Base-by-base conservation (phyloP, 1,284 basidiomycete species). In the Cutaneotrichosporon cyanovorans region DNA sequence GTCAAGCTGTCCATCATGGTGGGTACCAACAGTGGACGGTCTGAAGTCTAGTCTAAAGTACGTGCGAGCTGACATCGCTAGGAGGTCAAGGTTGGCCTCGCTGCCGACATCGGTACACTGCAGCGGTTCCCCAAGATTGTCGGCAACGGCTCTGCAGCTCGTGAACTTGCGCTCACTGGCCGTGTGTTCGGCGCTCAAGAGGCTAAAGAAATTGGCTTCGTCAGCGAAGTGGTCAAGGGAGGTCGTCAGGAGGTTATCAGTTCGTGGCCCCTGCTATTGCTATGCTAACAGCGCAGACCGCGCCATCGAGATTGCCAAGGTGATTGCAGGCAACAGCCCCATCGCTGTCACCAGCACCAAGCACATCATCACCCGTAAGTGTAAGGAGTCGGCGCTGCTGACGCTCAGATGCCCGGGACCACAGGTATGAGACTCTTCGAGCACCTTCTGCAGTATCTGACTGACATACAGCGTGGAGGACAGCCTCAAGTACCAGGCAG, bases 1-100 rank as follows among this genome's bases (percentile, higher is more conserved):
- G 69, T 80, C 0, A 61, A 64, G 2, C 88, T 95, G 62, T 78
- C 80, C 15, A 86, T 95, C 72, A 87, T 89, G 73, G 86, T 83
- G 39, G 37, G 71, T 54, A 28, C 33, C 46, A 38, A 34, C 41
- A 11, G 38, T 22, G 4, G 38, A 23, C 45, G 45, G 18, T 19
- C 22, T 15, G 22, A n/a, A n/a, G 8, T 30, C 6, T 25, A n/a
- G n/a, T 34, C n/a, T n/a, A n/a, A n/a, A n/a, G n/a, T n/a, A n/a
- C 4, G 16, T 12, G 23, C 11, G 33, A 21, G 23, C 41, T 21
- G 33, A 42, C 15, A 35, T 42, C 5, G 9, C 41, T 30, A 88
- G 86, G 90, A 96, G 77, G 85, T 90, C 8, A 87, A 91, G 61
- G 80, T 90, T 8, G 90, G 87, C 0, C 75, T 95, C 1, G 89